Percentiles rank a stretch among this genome's conserved stretches.
Evolutionary conservation across 2,329 filamentous ascomycete genomes (phyloP).

Genomic region (Fusarium lyarnte): DNA sequence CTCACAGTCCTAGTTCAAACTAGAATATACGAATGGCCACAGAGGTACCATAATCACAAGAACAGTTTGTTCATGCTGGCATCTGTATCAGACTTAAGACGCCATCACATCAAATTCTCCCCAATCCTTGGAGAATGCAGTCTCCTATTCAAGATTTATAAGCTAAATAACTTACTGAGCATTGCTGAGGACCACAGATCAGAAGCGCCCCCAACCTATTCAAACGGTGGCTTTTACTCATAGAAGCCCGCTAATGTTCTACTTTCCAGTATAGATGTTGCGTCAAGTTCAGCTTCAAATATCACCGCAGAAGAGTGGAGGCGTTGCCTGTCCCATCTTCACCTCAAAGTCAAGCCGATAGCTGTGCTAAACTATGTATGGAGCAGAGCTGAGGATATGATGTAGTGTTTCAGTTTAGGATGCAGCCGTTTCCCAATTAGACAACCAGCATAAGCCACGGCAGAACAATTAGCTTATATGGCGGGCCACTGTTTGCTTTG

Average conservation of each 20-base stretch:
- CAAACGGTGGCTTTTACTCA: neutral
- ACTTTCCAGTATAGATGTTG: neutral
- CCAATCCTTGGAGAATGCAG: neutral
- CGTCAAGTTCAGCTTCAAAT: neutral
- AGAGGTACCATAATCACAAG: neutral
- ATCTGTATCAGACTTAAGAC: neutral
- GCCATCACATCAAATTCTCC: neutral
- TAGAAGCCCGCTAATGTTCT: neutral
- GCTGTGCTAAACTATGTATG: neutral
- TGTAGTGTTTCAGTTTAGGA: neutral
- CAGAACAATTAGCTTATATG: conserved; percentile 1
- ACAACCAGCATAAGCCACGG: conserved; percentile 2
- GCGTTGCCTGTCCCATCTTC: neutral
- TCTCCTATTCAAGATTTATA: neutral
- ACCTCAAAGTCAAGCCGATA: neutral
- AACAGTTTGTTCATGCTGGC: neutral
- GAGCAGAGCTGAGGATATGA: neutral
- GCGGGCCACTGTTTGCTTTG: conserved; percentile 17
- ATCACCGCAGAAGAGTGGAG: neutral
- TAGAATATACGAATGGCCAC: neutral
- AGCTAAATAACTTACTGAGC: neutral
- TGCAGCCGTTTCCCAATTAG: neutral
- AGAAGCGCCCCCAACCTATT: neutral
- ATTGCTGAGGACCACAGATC: too few relatives aligned
- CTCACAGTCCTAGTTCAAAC: neutral